Evolutionary conservation across 2,329 filamentous ascomycete species (phyloP), one percentile per base, ranked within the genome.

Genomic region (Xylariaceae sp.): DNA sequence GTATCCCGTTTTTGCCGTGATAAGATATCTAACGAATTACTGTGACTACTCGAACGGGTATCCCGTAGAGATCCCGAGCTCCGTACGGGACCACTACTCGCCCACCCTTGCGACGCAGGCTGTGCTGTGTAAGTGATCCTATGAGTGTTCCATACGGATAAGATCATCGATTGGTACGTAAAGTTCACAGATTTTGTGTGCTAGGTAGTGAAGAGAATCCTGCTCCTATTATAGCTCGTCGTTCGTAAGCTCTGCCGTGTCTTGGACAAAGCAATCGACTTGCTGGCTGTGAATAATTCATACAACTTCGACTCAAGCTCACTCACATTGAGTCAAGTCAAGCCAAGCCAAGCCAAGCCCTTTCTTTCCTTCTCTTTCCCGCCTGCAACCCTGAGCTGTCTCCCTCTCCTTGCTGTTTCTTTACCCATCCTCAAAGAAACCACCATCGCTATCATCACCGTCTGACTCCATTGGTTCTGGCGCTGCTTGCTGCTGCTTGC

Each of bases 391-490:
- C 34, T 18, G 17, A 18, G 17, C 17, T 57, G 13, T 55, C 37
- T n/a, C 44, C 13, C 17, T 23, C n/a, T 11, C 9, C 49, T 15
- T 44, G n/a, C 37, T 34, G 37, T 30, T 53, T 23, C 30, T 51
- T 58, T 53, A 64, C 4, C 56, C 60, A 34, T 64, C 58, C 66
- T 85, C 82, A 66, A 87, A 86, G 73, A 87, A 87, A 10, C 82
- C 81, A 8, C 78, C 82, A 18, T 80, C 82, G 56, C 78, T 83
- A 13, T 80, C 81, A 58, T 77, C 78, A 15, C 65, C 65, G 39
- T 55, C 65, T 34, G 69, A 55, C 57, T 73, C 68, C 66, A 63
- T 35, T 15, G 47, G 45, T 70, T 68, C 68, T 54, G 49, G 49
- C 49, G 71, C 73, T 58, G 72, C 66, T 62, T 75, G 72, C 58